These are phyloP conservation scores for Kwoniella dendrophila DNA, from an alignment of 768 basidiomycete genomes.

Conservation along the genomic window DNA sequence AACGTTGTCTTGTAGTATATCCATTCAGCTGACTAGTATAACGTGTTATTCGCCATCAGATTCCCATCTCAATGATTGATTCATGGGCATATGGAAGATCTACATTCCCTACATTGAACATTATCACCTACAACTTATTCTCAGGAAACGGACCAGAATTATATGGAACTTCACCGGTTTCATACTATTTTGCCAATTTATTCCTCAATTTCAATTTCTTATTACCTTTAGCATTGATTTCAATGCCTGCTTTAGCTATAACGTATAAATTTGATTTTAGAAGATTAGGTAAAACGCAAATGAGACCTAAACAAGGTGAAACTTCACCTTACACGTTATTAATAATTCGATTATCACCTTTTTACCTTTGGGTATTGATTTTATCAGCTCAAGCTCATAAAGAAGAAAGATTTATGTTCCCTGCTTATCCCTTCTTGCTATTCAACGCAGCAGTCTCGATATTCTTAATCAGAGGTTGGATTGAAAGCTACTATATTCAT, in stretches of 20 bases:
- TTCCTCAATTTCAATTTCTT: conserved; percentile 92
- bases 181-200: conserved; percentile 85
- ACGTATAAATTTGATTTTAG: conserved; percentile 75
- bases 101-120: conserved; percentile 86
- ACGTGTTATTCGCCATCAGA: conserved; percentile 62
- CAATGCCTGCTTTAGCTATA: conserved; percentile 74
- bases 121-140: conserved; percentile 90
- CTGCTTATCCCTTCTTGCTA: conserved; percentile 84
- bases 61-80: conserved; percentile 82
- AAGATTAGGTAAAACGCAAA: conserved; percentile 68
- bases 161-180: conserved; percentile 86
- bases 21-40: too few species aligned
- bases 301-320: conserved; percentile 49
- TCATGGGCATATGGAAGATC: conserved; percentile 80
- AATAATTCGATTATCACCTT: conserved; percentile 74
- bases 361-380: conserved; percentile 88
- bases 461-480: conserved; percentile 82
- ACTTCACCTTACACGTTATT: conserved; percentile 76
- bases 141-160: conserved; percentile 84
- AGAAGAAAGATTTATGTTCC: conserved; percentile 98
- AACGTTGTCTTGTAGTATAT: conserved; percentile 25
- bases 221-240: conserved; percentile 74
- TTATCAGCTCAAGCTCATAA: conserved; percentile 85
- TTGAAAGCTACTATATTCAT: conserved; percentile 73
- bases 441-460: conserved; percentile 91